These are phyloP conservation scores for Lanzia echinophila DNA, from an alignment of 2,329 filamentous ascomycete genomes.

Conservation along the genomic window DNA sequence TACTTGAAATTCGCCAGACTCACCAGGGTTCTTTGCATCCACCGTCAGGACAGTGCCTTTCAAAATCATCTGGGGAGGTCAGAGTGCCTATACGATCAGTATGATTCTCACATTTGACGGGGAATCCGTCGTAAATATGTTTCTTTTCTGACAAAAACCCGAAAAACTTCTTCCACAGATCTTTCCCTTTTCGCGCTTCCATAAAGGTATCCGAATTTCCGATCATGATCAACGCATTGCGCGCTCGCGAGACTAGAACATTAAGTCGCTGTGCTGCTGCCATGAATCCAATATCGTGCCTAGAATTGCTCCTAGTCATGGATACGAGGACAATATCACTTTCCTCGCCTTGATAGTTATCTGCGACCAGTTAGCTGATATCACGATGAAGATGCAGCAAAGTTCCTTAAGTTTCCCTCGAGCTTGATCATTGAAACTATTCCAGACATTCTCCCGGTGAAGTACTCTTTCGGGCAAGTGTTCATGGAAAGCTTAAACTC, in stretches of 20 bases:
- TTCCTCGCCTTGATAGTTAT: conserved; percentile 76
- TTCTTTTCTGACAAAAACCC: conserved; percentile 43
- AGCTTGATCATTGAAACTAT: too few species aligned
- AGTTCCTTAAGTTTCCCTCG: too few species aligned
- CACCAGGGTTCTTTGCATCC: conserved; percentile 61
- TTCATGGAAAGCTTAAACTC: too few species aligned
- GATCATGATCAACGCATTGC: conserved; percentile 60
- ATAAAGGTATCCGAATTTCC: conserved; percentile 64
- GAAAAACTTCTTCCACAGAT: conserved; percentile 53
- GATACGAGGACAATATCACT: conserved; percentile 64
- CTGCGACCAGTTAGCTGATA: conserved; percentile 32
- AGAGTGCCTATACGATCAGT: conserved; percentile 43
- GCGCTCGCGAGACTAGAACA: conserved; percentile 61
- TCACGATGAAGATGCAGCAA: too few species aligned
- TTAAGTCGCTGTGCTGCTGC: conserved; percentile 58
- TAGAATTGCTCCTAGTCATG: conserved; percentile 58
- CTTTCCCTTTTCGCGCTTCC: conserved; percentile 48
- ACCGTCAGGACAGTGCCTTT: conserved; percentile 57
- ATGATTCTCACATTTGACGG: conserved; percentile 54
- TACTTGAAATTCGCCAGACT: conserved; percentile 20
- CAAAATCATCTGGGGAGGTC: conserved; percentile 49
- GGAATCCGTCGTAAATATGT: conserved; percentile 53
- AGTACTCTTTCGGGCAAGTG: too few species aligned
- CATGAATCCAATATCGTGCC: conserved; percentile 66
- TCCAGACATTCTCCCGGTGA: too few species aligned